These are phyloP conservation scores for Aspergillus proliferans DNA, from an alignment of 2,329 filamentous ascomycete genomes.

Conservation along the genomic window DNA sequence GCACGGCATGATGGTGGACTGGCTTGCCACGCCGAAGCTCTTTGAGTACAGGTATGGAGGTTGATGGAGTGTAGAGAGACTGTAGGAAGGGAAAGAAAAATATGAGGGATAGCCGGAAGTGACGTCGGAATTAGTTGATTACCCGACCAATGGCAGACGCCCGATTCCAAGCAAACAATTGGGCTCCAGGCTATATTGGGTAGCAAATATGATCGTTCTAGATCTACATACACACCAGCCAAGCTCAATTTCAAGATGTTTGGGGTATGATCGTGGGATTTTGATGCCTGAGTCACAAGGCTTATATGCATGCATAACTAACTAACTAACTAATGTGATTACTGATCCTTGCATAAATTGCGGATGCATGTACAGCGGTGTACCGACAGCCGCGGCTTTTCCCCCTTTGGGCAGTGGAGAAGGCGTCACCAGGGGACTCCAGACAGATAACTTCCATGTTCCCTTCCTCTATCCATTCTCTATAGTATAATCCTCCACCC, in stretches of 20 bases:
- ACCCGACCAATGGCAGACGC: neutral
- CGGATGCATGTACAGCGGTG: neutral
- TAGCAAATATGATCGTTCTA: neutral
- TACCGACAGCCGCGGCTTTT: neutral
- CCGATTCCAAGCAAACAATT: neutral
- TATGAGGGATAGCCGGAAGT: neutral
- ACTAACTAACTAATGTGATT: neutral
- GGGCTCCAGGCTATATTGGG: neutral
- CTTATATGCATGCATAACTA: neutral
- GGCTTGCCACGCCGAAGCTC: neutral
- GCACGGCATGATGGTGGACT: constrained; percentile 52
- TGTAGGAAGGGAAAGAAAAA: neutral
- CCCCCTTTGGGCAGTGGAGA: neutral
- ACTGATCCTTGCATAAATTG: neutral
- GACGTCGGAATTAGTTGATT: constrained; percentile 1
- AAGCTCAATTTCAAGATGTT: neutral
- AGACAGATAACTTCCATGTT: neutral
- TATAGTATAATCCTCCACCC: neutral
- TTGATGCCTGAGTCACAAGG: no score
- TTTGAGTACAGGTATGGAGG: no score
- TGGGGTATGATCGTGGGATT: neutral
- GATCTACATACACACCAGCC: neutral
- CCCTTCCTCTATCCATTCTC: neutral
- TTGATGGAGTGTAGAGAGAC: neutral
- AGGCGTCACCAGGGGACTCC: neutral